Conservation (phyloP, 306 rosid genomes). For the Vachellia collinsii region DNA sequence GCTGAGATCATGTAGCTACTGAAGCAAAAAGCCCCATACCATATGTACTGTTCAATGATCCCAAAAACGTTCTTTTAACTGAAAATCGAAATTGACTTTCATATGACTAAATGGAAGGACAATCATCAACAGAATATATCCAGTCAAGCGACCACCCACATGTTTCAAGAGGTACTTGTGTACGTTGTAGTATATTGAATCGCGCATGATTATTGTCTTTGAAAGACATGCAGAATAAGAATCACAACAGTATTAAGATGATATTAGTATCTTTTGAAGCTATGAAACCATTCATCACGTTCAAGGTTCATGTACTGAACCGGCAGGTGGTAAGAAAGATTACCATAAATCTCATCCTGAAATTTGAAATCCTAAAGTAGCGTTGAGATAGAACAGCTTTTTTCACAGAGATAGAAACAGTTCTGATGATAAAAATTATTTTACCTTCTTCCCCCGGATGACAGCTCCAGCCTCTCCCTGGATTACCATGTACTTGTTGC, state of each 20-base stretch:
- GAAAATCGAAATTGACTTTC: background rate
- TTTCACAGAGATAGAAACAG: background rate
- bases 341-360: background rate
- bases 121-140: background rate
- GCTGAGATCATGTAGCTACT: background rate
- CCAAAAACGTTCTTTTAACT: background rate
- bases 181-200: background rate
- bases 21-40: background rate
- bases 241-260: background rate
- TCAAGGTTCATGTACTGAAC: background rate
- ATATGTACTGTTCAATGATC: background rate
- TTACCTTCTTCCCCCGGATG: slow-evolving; percentile 95
- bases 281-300: background rate
- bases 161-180: background rate
- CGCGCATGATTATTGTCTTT: background rate
- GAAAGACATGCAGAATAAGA: background rate
- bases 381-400: background rate
- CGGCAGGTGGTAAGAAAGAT: slow-evolving; percentile 1
- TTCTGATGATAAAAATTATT: background rate
- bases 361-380: background rate
- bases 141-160: background rate
- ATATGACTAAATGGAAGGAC: slow-evolving; percentile 13
- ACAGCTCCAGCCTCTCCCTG: slow-evolving; percentile 96
- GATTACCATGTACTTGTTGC: slow-evolving; percentile 87
- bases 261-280: background rate